These are phyloP conservation scores for Solanum tarijense DNA, from an alignment of 257 asterid species.

Conservation along the genomic window DNA sequence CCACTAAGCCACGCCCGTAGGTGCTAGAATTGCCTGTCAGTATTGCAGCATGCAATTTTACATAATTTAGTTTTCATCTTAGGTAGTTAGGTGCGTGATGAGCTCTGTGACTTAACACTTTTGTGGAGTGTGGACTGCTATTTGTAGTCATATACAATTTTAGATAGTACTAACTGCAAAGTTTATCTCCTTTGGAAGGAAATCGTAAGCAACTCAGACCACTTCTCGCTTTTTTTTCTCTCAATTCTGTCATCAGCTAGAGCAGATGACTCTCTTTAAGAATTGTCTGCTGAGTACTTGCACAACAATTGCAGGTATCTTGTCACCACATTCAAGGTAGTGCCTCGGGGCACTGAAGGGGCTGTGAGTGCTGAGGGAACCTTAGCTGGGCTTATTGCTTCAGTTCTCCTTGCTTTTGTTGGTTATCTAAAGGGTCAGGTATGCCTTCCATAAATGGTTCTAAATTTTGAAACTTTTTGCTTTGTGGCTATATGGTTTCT, in stretches of 20 bases:
- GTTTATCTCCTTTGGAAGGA: neutral
- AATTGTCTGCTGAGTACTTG: neutral
- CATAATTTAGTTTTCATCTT: neutral
- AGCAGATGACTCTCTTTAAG: neutral
- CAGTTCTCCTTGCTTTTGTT: constrained; percentile 69
- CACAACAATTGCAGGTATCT: constrained; percentile 44
- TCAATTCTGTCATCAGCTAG: neutral
- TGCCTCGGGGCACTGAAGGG: constrained; percentile 97
- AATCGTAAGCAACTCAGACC: neutral
- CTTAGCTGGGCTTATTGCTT: constrained; percentile 72
- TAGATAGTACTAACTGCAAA: neutral
- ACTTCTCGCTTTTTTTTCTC: neutral
- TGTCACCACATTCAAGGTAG: constrained; percentile 87
- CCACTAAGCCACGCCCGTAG: neutral
- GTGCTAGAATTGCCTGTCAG: neutral
- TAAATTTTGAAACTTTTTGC: neutral
- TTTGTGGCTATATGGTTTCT: neutral
- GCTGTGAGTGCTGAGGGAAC: constrained; percentile 96
- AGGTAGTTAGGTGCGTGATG: neutral
- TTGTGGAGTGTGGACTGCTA: neutral
- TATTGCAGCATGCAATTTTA: neutral
- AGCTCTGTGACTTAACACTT: neutral
- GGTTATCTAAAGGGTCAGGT: constrained; percentile 62
- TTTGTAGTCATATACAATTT: neutral
- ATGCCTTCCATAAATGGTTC: neutral